These are phyloP conservation scores for Leptoxyphium fumago DNA, from an alignment of 2,329 filamentous ascomycete species.

Conservation along the genomic window DNA sequence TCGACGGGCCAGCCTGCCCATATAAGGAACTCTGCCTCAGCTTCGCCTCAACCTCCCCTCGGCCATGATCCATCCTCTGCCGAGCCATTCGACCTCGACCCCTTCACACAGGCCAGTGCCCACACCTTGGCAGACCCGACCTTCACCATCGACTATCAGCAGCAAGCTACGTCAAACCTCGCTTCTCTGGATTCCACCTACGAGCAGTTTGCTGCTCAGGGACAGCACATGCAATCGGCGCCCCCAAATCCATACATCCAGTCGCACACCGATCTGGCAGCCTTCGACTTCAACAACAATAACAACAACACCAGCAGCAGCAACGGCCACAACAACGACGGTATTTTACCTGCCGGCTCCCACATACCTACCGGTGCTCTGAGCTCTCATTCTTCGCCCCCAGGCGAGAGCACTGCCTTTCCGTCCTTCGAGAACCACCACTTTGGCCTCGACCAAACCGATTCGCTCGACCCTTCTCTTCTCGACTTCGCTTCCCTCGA, in stretches of 20 bases:
- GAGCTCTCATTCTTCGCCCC: constrained; percentile 16
- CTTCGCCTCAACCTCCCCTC: not conserved
- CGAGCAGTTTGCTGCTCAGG: constrained; percentile 11
- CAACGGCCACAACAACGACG: constrained; percentile 33
- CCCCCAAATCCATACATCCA: not conserved
- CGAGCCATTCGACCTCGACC: constrained; percentile 31
- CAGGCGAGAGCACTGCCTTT: constrained; percentile 31
- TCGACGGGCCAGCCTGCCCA: not conserved
- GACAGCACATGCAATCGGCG: not conserved
- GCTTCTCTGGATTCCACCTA: constrained; percentile 26
- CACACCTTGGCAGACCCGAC: constrained; percentile 15
- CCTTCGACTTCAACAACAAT: constrained; percentile 25
- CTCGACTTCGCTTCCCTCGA: constrained; percentile 31
- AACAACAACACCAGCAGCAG: constrained; percentile 31
- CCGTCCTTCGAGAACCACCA: constrained; percentile 37
- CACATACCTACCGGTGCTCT: constrained; percentile 13
- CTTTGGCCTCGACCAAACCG: constrained; percentile 41
- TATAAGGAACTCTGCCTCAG: not conserved
- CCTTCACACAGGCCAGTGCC: constrained; percentile 12
- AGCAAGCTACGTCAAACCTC: constrained; percentile 18
- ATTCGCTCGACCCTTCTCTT: constrained; percentile 47
- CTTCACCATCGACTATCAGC: constrained; percentile 32
- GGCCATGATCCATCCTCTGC: constrained; percentile 13
- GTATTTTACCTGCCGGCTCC: constrained; percentile 7
- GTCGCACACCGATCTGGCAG: constrained; percentile 4